phyloP scores from a whole-genome alignment of 2,329 filamentous ascomycete genomes.

The Hypomyces rosellus region DNA sequence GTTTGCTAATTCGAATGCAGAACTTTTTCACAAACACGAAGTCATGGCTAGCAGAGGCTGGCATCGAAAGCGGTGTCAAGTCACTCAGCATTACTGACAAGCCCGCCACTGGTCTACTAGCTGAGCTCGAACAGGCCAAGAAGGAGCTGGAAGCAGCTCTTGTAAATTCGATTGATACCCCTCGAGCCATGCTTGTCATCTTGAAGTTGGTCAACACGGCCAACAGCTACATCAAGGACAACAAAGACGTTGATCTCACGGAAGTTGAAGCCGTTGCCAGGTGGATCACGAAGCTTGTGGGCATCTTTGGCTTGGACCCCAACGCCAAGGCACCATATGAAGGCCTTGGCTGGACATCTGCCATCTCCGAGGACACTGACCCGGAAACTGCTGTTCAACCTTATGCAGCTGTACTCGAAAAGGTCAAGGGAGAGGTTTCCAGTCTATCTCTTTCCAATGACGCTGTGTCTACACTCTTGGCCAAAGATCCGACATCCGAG shows the following conservation, averaged over 20 bases:
- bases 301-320: conserved; percentile 75
- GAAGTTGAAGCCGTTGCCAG: conserved; percentile 55
- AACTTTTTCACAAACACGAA: conserved; percentile 56
- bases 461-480: conserved; percentile 36
- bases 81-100: conserved; percentile 31
- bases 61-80: conserved; percentile 28
- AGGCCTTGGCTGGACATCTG: conserved; percentile 50
- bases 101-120: conserved; percentile 26
- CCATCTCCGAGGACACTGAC: conserved; percentile 34
- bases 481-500: conserved; percentile 38
- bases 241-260: conserved; percentile 39
- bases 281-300: conserved; percentile 79
- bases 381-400: conserved; percentile 41
- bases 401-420: conserved; percentile 39
- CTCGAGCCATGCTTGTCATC: conserved; percentile 70
- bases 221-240: conserved; percentile 53
- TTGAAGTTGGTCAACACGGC: conserved; percentile 70
- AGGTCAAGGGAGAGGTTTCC: conserved; percentile 41
- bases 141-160: conserved; percentile 54
- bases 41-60: conserved; percentile 44
- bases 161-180: conserved; percentile 82
- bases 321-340: conserved; percentile 49
- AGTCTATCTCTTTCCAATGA: conserved; percentile 44
- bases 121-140: conserved; percentile 47
- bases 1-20: conserved; percentile 25